Evolutionary conservation across 345 rosid species (phyloP).

Genomic region (Pugionium cornutum): DNA sequence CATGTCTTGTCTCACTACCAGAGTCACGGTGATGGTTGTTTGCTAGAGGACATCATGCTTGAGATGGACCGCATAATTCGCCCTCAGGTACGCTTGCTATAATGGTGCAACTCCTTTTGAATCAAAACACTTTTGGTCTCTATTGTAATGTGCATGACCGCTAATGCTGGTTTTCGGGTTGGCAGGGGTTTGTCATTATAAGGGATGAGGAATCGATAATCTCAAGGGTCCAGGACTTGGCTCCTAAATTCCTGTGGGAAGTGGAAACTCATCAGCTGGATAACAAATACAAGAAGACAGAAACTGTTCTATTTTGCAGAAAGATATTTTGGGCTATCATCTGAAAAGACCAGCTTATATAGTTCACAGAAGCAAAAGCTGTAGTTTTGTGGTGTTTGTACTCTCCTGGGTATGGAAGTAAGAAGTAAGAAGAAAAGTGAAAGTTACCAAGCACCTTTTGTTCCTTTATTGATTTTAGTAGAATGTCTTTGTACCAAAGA

Average conservation of each 20-base stretch:
- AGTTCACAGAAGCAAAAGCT: neutral
- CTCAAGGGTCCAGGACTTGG: slow-evolving; percentile 59
- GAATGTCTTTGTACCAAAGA: neutral
- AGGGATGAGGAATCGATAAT: slow-evolving; percentile 67
- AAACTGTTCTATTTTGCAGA: slow-evolving; percentile 67
- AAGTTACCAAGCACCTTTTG: neutral
- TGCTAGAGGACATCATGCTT: slow-evolving; percentile 77
- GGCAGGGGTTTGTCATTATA: slow-evolving; percentile 80
- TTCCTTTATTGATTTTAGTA: neutral
- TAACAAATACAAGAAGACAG: slow-evolving; percentile 61
- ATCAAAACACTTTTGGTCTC: slow-evolving; percentile 3
- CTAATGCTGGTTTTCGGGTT: neutral
- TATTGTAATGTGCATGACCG: neutral
- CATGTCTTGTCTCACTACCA: slow-evolving; percentile 63
- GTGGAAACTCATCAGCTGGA: slow-evolving; percentile 54
- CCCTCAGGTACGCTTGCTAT: slow-evolving; percentile 60
- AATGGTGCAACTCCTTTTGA: slow-evolving; percentile 10
- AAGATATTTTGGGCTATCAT: slow-evolving; percentile 83
- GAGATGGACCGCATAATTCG: slow-evolving; percentile 91
- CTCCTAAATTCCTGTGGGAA: slow-evolving; percentile 86
- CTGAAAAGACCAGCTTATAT: slow-evolving; percentile 17
- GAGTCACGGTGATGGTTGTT: slow-evolving; percentile 59
- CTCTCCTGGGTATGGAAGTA: neutral
- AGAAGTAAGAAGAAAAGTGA: neutral
- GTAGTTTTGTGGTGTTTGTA: neutral